Evolutionary conservation across 495 filamentous ascomycete genomes (phyloP).

Genomic region (Podospora pseudocomata): DNA sequence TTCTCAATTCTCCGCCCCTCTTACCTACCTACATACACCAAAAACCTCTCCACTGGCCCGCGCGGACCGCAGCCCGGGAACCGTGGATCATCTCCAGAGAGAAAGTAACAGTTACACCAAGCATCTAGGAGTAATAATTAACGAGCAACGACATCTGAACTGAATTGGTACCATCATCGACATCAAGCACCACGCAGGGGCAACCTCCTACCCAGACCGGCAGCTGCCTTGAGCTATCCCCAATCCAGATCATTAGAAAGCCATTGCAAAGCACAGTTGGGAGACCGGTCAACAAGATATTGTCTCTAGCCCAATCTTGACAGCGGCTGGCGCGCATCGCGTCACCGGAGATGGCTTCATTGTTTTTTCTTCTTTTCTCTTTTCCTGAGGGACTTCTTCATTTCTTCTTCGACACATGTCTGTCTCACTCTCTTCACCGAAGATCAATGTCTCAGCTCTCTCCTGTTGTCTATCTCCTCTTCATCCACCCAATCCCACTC

Average conservation of each 20-base stretch:
- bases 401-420: constrained; percentile 7
- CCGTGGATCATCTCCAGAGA: background rate
- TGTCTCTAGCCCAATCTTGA: constrained; percentile 2
- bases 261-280: background rate
- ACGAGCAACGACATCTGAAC: background rate
- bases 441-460: background rate
- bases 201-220: background rate
- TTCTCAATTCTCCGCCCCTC: background rate
- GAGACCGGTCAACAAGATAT: background rate
- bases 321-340: constrained; percentile 13
- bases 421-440: constrained; percentile 6
- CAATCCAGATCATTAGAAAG: background rate
- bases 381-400: background rate
- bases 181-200: constrained; percentile 2
- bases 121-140: background rate
- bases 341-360: constrained; percentile 9
- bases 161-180: no score
- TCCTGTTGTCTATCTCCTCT: background rate
- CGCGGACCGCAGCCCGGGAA: constrained; percentile 2
- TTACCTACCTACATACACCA: background rate
- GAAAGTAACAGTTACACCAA: background rate
- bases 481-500: background rate
- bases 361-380: background rate
- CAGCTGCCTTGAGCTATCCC: background rate
- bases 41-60: background rate